A percentile compares a stretch with the other conserved stretches of the same genome.
phyloP scores from a whole-genome alignment of 495 filamentous ascomycete species.

The Lasiosphaeria ovina region DNA sequence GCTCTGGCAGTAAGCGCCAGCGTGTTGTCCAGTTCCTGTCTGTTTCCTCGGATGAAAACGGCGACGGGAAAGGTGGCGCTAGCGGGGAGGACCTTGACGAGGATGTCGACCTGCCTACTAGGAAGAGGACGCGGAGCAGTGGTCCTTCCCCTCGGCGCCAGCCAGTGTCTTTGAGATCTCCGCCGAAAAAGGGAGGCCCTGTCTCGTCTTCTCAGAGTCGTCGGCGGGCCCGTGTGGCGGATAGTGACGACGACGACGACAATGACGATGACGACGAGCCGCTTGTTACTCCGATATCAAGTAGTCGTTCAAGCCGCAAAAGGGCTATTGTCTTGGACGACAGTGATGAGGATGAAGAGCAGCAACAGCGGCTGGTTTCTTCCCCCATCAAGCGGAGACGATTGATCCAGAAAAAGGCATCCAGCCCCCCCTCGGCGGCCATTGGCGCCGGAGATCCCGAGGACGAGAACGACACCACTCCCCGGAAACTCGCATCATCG shows the following conservation, averaged over 20 bases:
- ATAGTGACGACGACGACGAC: slow-evolving; percentile 8
- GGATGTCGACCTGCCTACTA: neutral
- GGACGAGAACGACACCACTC: slow-evolving; percentile 5
- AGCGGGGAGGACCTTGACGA: neutral
- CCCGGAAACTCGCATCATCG: slow-evolving; percentile 1
- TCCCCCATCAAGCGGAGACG: slow-evolving; percentile 13
- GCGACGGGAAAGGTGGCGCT: slow-evolving; percentile 3
- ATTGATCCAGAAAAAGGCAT: slow-evolving; percentile 6
- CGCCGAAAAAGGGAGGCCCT: neutral
- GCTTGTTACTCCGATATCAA: slow-evolving; percentile 10
- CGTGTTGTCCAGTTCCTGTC: neutral
- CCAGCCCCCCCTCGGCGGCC: slow-evolving; percentile 8
- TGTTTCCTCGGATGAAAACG: neutral
- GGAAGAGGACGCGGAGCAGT: neutral
- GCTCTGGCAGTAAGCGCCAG: slow-evolving; percentile 1
- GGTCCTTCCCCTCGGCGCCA: too few species aligned
- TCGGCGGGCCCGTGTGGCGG: neutral
- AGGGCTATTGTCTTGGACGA: slow-evolving; percentile 7
- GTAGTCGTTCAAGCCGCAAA: slow-evolving; percentile 1
- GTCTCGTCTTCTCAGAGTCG: neutral
- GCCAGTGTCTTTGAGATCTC: neutral
- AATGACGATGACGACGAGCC: slow-evolving; percentile 19
- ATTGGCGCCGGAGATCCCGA: neutral
- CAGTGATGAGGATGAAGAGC: slow-evolving; percentile 12
- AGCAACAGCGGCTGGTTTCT: slow-evolving; percentile 4